Evolutionary conservation across 371 early-diverging fungal genomes (phyloP), one percentile per base, ranked within the genome.

Genomic region (Blyttiomyces sp.): DNA sequence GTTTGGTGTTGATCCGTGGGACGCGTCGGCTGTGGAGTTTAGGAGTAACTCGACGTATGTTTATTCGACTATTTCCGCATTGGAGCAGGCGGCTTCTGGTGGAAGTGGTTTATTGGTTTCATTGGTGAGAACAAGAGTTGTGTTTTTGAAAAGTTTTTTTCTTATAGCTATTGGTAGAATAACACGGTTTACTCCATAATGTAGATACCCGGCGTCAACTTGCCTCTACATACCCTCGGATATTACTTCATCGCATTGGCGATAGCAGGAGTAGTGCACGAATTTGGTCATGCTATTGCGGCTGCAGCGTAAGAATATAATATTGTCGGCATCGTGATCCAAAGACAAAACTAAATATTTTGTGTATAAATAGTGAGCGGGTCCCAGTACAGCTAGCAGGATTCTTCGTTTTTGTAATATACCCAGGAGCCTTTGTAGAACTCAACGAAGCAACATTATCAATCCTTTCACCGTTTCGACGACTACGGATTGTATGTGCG

Each of bases 381-480:
- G 77, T 88, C 4, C 82, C 80, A 4, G 79, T 90, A 32, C 82
- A 79, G 44, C 76, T 77, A 9, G 69, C 84, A n/a, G 92, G 92
- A 28, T 66, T 89, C 59, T 87, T 91, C 68, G 50, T 92, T 34
- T 68, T 80, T 56, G 82, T 87, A 49, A 64, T 91, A 21, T 92
- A 87, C 63, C 92, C 92, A 0, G 92, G 92, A 35, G 92, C 92
- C 4, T 92, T 91, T 81, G 92, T 92, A 50, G 86, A 88, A 66
- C 71, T 92, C 43, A 72, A 83, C 4, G 69, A 82, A 32, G 74
- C 77, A 23, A 66, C 73, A 24, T 54, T 89, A 50, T 63, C 69
- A 19, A 52, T 73, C 19, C 63, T 84, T 34, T 62, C 75, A 0
- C 74, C 87, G 0, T 59, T 79, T 0, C 59, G 73, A 19, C 86